These are phyloP conservation scores for Ambrosia artemisiifolia DNA, from an alignment of 129 eudicot species.

Conservation along the genomic window DNA sequence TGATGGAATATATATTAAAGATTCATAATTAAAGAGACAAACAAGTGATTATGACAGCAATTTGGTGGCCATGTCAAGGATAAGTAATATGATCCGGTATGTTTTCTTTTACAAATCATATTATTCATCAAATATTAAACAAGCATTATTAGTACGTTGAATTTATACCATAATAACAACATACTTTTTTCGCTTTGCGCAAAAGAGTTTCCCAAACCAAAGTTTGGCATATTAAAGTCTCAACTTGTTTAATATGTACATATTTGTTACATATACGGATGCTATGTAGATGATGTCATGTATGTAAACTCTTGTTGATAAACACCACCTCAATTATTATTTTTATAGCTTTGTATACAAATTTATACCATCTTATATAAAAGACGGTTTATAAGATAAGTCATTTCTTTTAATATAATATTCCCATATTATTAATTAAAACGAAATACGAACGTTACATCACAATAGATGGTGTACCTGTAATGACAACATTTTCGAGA, in stretches of 20 bases:
- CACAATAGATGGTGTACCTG: slow-evolving; percentile 71
- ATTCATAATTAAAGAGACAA: slow-evolving; percentile 16
- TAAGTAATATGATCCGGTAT: slow-evolving; percentile 28
- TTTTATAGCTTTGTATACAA: too few relatives aligned
- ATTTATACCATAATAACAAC: not conserved
- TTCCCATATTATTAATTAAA: too few relatives aligned
- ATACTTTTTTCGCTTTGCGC: not conserved
- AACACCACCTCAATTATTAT: too few relatives aligned
- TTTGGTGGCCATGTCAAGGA: slow-evolving; percentile 27
- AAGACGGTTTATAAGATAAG: too few relatives aligned
- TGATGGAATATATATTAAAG: too few relatives aligned
- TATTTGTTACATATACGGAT: too few relatives aligned
- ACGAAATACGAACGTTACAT: too few relatives aligned
- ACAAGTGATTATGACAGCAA: slow-evolving; percentile 32
- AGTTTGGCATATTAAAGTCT: not conserved
- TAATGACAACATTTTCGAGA: slow-evolving; percentile 78
- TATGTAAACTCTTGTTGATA: too few relatives aligned
- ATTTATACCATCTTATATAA: too few relatives aligned
- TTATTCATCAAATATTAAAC: slow-evolving; percentile 8
- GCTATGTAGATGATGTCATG: too few relatives aligned
- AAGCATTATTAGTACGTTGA: slow-evolving; percentile 11
- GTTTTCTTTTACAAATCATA: slow-evolving; percentile 15
- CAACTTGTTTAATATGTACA: not conserved
- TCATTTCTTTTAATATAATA: too few relatives aligned
- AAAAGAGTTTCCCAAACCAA: not conserved